phyloP scores from a whole-genome alignment of 208 protist species.

The Acanthamoeba divionensis region DNA sequence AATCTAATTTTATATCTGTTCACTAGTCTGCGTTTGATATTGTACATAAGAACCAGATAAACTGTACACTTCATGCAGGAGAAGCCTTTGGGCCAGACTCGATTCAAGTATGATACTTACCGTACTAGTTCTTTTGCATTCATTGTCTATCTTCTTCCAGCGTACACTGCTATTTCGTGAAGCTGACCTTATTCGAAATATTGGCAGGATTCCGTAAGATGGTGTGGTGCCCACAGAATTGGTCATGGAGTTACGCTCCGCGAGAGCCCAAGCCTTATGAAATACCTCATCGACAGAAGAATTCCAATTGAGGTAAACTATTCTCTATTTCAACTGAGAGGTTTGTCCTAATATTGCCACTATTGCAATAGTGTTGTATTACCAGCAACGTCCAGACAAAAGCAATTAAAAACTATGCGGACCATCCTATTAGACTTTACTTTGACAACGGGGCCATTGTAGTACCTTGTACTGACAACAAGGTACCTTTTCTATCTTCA shows the following conservation, averaged over 20 bases:
- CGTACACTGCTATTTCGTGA: no score
- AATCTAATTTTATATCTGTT: background rate
- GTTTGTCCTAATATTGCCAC: no score
- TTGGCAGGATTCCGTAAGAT: constrained; percentile 71
- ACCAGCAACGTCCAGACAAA: constrained; percentile 78
- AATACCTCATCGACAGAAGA: constrained; percentile 65
- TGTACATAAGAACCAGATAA: constrained; percentile 66
- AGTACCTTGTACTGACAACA: constrained; percentile 74
- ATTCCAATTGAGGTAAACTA: constrained; percentile 69
- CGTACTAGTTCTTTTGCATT: no score
- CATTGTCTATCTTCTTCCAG: no score
- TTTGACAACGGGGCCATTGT: constrained; percentile 74
- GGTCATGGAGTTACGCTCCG: constrained; percentile 72
- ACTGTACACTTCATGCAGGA: constrained; percentile 71
- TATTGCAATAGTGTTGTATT: constrained; percentile 64
- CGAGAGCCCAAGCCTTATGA: constrained; percentile 63
- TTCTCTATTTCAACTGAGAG: no score
- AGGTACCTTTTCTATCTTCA: background rate
- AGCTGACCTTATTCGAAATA: no score
- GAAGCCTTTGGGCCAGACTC: constrained; percentile 66
- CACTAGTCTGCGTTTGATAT: constrained; percentile 67
- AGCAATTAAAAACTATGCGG: constrained; percentile 36
- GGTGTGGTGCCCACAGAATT: constrained; percentile 78
- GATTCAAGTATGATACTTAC: no score
- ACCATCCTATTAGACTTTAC: constrained; percentile 76